These are phyloP conservation scores for Colletotrichum spaethianum DNA, from an alignment of 2,329 filamentous ascomycete species.

Conservation along the genomic window DNA sequence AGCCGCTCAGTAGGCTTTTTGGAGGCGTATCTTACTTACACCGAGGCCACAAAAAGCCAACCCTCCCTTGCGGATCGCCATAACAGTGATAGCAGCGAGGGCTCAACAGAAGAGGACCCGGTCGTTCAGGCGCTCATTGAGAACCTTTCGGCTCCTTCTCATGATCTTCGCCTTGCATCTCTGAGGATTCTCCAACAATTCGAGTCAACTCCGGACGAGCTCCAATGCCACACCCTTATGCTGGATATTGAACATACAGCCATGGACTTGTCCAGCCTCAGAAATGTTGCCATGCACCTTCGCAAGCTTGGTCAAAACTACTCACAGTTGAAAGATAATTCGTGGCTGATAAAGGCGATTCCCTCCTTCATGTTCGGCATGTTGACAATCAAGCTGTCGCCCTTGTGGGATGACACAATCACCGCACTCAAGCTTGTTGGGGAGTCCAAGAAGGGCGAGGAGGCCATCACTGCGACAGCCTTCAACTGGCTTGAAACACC, in stretches of 20 bases:
- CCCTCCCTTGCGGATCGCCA: slow-evolving; percentile 20
- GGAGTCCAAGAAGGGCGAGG: slow-evolving; percentile 79
- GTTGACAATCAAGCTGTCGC: slow-evolving; percentile 86
- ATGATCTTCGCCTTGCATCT: slow-evolving; percentile 80
- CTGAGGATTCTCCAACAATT: slow-evolving; percentile 80
- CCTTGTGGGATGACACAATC: slow-evolving; percentile 88
- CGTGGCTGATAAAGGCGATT: slow-evolving; percentile 79
- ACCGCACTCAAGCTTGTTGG: slow-evolving; percentile 82
- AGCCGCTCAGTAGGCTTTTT: slow-evolving; percentile 77
- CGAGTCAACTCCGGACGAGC: slow-evolving; percentile 62
- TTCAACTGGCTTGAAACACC: slow-evolving; percentile 82
- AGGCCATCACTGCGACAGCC: slow-evolving; percentile 77
- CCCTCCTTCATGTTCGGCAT: slow-evolving; percentile 91
- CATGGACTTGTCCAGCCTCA: slow-evolving; percentile 80
- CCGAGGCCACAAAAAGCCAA: slow-evolving; percentile 52
- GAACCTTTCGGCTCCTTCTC: slow-evolving; percentile 83
- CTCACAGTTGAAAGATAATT: slow-evolving; percentile 67
- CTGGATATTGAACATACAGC: slow-evolving; percentile 85
- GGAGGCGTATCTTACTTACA: slow-evolving; percentile 72
- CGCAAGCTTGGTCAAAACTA: slow-evolving; percentile 81
- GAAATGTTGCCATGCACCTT: slow-evolving; percentile 87
- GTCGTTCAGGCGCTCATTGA: slow-evolving; percentile 76
- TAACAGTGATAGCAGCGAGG: slow-evolving; percentile 60
- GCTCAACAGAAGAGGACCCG: slow-evolving; percentile 63
- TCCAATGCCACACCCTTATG: slow-evolving; percentile 73